These are phyloP conservation scores for Colletotrichum spinosum DNA, from an alignment of 2,329 filamentous ascomycete genomes.

Conservation along the genomic window DNA sequence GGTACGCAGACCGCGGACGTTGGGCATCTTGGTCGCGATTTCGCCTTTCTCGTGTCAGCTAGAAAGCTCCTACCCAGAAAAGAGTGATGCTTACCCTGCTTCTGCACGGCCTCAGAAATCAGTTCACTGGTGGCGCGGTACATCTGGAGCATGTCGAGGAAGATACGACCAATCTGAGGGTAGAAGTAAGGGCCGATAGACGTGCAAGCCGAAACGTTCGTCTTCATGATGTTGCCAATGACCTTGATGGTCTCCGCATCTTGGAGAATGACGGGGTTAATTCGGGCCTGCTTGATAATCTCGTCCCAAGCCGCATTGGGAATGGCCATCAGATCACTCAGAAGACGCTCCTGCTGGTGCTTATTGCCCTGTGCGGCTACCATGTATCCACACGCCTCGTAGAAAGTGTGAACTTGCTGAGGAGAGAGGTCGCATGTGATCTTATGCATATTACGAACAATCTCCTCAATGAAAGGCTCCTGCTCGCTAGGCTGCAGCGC, in stretches of 20 bases:
- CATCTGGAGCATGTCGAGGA: constrained; percentile 99
- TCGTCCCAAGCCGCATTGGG: constrained; percentile 96
- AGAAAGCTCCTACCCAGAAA: neutral
- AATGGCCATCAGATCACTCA: constrained; percentile 91
- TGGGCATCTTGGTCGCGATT: constrained; percentile 96
- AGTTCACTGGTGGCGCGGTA: constrained; percentile 96
- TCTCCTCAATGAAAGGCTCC: constrained; percentile 98
- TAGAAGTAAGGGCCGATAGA: constrained; percentile 98
- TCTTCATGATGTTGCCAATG: constrained; percentile 99
- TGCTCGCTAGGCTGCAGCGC: constrained; percentile 93
- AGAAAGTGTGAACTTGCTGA: constrained; percentile 98
- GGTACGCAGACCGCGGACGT: constrained; percentile 91
- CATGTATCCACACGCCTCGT: constrained; percentile 99
- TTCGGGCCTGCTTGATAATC: constrained; percentile 89
- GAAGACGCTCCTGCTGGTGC: constrained; percentile 89
- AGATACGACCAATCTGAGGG: constrained; percentile 96
- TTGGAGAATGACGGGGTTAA: constrained; percentile 87
- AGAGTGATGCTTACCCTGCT: constrained; percentile 26
- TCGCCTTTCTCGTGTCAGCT: constrained; percentile 68
- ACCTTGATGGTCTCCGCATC: constrained; percentile 97
- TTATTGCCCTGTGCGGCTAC: constrained; percentile 98
- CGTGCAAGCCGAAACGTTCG: constrained; percentile 97
- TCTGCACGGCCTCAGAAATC: constrained; percentile 86
- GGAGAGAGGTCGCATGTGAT: constrained; percentile 96
- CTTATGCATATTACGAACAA: constrained; percentile 93